Base-by-base conservation (phyloP, 108 stramenopile species). In the Pseudonitzschia pungens region DNA sequence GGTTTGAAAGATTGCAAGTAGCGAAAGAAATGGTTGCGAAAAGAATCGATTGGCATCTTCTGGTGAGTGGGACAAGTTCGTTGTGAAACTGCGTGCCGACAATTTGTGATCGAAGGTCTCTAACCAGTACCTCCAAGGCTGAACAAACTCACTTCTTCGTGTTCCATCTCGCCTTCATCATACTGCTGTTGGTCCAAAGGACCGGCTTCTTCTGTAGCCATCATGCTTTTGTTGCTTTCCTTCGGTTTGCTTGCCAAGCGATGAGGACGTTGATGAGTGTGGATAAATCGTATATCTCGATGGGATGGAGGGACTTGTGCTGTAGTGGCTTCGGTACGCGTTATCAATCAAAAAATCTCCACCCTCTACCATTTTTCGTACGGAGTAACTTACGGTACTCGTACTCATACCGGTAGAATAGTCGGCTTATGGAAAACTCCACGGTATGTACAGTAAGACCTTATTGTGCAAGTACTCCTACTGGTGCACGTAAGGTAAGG, bases 101-200 rank as follows among this genome's bases (percentile, higher is more conserved):
- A 62, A 31, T 33, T 22, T 24, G 45, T 2, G 45, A 48, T 48
- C 45, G 16, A 48, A 48, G 1, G 45, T 48, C 14, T 58, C 27
- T 0, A 58, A n/a, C 8, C 0, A 22, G 14, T 58, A 58, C 7
- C 14, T n/a, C 14, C 0, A 27, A 6, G n/a, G 29, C 14, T 58
- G 9, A 27, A 58, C 15, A 31, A n/a, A 43, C 36, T 41, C 22
- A 43, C 66, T 26, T 48, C 66, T 44, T 48, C 66, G 24, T 44
- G 21, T 44, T 24, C 45, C 45, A 44, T 50, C 43, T 48, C 66
- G 21, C 33, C 44, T 27, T 67, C 45, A 21, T 67, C 66, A n/a
- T 48, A 50, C 8, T 67, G 66, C 50, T 67, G 66, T 50, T 67
- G 66, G 45, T 67, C 45, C 66, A 67, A 24, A 11, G 42, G 66